phyloP scores from a whole-genome alignment of 2,329 filamentous ascomycete genomes.

The Aspergillus tanneri region DNA sequence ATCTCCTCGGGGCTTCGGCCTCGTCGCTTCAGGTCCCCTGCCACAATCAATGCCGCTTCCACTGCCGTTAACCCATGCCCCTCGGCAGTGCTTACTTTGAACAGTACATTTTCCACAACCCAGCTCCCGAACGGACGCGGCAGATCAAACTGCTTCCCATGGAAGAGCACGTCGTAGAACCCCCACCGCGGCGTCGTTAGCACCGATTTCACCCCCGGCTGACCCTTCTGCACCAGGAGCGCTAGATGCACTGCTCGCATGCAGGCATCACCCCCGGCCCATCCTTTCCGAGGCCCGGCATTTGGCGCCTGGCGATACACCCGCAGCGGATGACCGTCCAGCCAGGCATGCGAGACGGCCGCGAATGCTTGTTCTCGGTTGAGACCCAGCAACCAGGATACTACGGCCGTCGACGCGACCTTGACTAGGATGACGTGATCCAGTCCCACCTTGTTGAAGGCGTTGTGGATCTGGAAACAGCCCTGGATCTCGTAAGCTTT shows the following conservation, averaged over 20 bases:
- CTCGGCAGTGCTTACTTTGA: slow-evolving; percentile 32
- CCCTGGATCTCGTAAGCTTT: slow-evolving; percentile 49
- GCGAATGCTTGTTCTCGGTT: slow-evolving; percentile 33
- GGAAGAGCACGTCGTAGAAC: slow-evolving; percentile 32
- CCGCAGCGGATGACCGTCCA: slow-evolving; percentile 40
- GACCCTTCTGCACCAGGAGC: slow-evolving; percentile 27
- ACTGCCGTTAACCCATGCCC: slow-evolving; percentile 37
- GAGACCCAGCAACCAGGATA: slow-evolving; percentile 40
- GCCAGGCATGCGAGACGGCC: slow-evolving; percentile 42
- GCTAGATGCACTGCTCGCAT: slow-evolving; percentile 43
- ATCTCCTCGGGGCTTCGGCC: slow-evolving; percentile 24
- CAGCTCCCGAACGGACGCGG: slow-evolving; percentile 21
- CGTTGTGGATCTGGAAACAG: slow-evolving; percentile 35
- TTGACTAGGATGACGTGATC: slow-evolving; percentile 47
- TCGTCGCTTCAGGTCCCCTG: slow-evolving; percentile 10
- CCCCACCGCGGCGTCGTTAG: slow-evolving; percentile 38
- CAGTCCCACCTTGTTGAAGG: slow-evolving; percentile 43
- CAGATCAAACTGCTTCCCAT: slow-evolving; percentile 19
- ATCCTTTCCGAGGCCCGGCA: slow-evolving; percentile 42
- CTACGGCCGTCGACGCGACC: slow-evolving; percentile 41
- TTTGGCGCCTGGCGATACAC: slow-evolving; percentile 37
- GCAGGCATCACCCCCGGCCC: slow-evolving; percentile 45
- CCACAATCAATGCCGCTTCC: slow-evolving; percentile 31
- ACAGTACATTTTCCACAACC: slow-evolving; percentile 25
- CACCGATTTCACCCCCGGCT: slow-evolving; percentile 30